Evolutionary conservation across 495 filamentous ascomycete genomes (phyloP), one percentile per base, ranked within the genome.

Genomic region (Tricharina praecox): DNA sequence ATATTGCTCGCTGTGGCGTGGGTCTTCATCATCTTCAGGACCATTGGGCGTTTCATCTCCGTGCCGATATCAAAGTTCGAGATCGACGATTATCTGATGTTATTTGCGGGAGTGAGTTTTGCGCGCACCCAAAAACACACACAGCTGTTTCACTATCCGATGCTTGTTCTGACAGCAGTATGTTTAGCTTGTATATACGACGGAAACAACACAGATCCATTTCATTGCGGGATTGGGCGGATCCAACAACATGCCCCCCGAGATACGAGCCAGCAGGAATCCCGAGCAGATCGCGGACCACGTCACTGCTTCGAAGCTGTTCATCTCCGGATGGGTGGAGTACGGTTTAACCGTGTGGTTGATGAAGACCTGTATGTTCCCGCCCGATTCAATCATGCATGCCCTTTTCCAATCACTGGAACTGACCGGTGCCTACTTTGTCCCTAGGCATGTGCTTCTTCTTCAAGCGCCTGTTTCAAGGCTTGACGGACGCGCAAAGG

Each of bases 361-460:
- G n/a, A 7, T 16, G 36, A 39, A 39, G 36, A 15, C n/a, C 15
- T 39, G 36, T 32, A 32, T 5, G 13, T 32, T 13, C n/a, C n/a
- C n/a, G n/a, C n/a, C n/a, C n/a, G n/a, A n/a, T n/a, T n/a, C n/a
- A n/a, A n/a, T n/a, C n/a, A n/a, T n/a, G n/a, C n/a, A n/a, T n/a
- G n/a, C n/a, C n/a, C n/a, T n/a, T n/a, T n/a, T n/a, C n/a, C n/a
- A n/a, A n/a, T n/a, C n/a, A n/a, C n/a, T n/a, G n/a, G n/a, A n/a
- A n/a, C n/a, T n/a, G n/a, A n/a, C n/a, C n/a, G n/a, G n/a, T n/a
- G n/a, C n/a, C n/a, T n/a, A n/a, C n/a, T n/a, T n/a, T n/a, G n/a
- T 32, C 7, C 28, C 13, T 32, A 32, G 28, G 28, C 36, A 39
- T 39, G 36, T 39, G 36, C 15, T 39, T 39, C 36, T 39, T 39